A percentile compares a stretch with the other conserved stretches of the same genome.
phyloP scores from a whole-genome alignment of 78 protist species.

The Cavenderia fasciculata region DNA sequence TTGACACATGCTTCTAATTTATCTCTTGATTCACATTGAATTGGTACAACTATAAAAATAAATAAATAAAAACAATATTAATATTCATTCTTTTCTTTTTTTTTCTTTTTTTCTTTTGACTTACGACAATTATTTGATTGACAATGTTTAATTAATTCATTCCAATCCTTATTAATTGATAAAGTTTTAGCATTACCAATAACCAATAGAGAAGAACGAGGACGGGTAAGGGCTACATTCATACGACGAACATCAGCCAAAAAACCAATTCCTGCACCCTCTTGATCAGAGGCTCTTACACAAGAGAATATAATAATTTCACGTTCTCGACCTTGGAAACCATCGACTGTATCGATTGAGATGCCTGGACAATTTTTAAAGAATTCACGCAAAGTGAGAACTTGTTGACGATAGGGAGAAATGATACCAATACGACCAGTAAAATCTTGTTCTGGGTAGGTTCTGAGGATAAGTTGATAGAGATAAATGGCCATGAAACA shows the following conservation, averaged over 20 bases:
- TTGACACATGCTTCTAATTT: too few relatives aligned
- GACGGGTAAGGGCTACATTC: slow-evolving; percentile 81
- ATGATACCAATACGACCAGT: slow-evolving; percentile 85
- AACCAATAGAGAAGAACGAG: slow-evolving; percentile 65
- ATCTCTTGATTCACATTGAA: too few relatives aligned
- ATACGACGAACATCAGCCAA: slow-evolving; percentile 75
- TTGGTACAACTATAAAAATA: too few relatives aligned
- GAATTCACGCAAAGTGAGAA: slow-evolving; percentile 19
- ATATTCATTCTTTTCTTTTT: too few relatives aligned
- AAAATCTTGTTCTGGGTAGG: slow-evolving; percentile 52
- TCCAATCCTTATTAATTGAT: slow-evolving; percentile 53
- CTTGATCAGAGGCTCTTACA: slow-evolving; percentile 83
- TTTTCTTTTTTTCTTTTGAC: too few relatives aligned
- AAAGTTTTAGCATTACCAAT: slow-evolving; percentile 76
- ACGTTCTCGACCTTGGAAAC: slow-evolving; percentile 93
- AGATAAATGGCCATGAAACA: slow-evolving; percentile 40
- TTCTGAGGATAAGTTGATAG: slow-evolving; percentile 30
- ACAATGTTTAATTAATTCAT: slow-evolving; percentile 42
- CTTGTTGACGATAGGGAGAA: slow-evolving; percentile 91
- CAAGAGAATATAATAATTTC: slow-evolving; percentile 86
- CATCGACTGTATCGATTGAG: slow-evolving; percentile 86
- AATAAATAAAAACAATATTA: too few relatives aligned
- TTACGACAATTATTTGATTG: slow-evolving; percentile 9
- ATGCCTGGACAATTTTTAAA: slow-evolving; percentile 53
- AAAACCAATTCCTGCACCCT: slow-evolving; percentile 74